Percentiles rank a stretch among this genome's conserved stretches.
These are phyloP conservation scores for Cryphonectria parasitica DNA, from an alignment of 2,329 filamentous ascomycete species.

Conservation along the genomic window DNA sequence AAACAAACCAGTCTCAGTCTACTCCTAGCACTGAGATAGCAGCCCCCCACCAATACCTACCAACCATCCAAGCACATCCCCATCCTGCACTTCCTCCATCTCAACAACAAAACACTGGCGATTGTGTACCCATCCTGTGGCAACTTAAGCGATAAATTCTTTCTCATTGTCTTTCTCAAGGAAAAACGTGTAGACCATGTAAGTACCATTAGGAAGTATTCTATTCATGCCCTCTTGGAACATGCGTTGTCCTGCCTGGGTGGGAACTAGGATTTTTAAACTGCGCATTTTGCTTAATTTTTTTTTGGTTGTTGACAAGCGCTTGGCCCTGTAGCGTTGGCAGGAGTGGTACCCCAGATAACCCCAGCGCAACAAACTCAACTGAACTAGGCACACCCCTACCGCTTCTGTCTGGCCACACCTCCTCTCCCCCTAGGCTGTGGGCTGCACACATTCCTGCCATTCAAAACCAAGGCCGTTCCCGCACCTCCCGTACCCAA, in stretches of 20 bases:
- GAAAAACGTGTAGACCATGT: not conserved
- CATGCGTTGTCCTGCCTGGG: not conserved
- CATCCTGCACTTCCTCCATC: constrained; percentile 1
- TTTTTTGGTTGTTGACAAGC: constrained; percentile 11
- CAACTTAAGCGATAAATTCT: not conserved
- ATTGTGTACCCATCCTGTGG: not conserved
- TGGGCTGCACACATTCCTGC: constrained; percentile 20
- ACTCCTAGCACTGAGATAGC: not conserved
- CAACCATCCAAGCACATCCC: not conserved
- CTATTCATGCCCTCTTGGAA: not conserved
- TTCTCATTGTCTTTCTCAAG: not conserved
- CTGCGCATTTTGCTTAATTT: not conserved
- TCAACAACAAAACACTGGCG: not conserved
- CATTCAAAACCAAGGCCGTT: constrained; percentile 28
- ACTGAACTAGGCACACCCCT: constrained; percentile 14
- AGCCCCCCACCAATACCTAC: not conserved
- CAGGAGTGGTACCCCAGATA: constrained; percentile 5
- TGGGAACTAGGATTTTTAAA: not conserved
- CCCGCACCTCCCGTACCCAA: constrained; percentile 28
- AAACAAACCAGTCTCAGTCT: not conserved
- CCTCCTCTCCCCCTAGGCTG: not conserved
- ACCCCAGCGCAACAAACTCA: not conserved
- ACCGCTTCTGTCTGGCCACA: not conserved
- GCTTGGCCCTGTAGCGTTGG: constrained; percentile 1
- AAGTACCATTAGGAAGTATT: not conserved